Evolutionary conservation across 2,329 filamentous ascomycete species (phyloP).

Genomic region (Allantophomopsis lycopodina): DNA sequence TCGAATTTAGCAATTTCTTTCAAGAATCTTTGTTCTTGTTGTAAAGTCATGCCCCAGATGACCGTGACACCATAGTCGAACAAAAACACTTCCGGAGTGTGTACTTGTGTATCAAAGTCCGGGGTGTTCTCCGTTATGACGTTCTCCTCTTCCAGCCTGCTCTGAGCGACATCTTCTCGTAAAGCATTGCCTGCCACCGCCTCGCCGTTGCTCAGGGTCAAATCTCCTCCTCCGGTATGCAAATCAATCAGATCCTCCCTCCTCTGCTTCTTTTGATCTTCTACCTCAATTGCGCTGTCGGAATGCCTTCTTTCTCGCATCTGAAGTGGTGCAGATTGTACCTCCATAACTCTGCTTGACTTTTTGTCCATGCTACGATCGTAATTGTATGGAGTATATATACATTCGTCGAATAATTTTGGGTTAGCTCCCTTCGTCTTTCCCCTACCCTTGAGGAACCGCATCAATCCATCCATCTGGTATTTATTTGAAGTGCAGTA

Average conservation of each 20-base stretch:
- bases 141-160: constrained; percentile 23
- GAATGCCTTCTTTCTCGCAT: constrained; percentile 57
- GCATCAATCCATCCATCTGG: constrained; percentile 77
- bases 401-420: constrained; percentile 93
- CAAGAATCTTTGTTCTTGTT: constrained; percentile 79
- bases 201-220: constrained; percentile 18
- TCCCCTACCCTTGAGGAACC: constrained; percentile 74
- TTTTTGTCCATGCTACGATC: constrained; percentile 23
- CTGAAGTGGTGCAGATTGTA: constrained; percentile 19
- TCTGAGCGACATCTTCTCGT: constrained; percentile 11
- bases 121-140: constrained; percentile 25
- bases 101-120: constrained; percentile 77
- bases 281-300: constrained; percentile 58
- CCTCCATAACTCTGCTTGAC: constrained; percentile 10
- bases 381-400: constrained; percentile 91
- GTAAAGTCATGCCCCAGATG: constrained; percentile 93
- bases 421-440: constrained; percentile 70
- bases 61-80: constrained; percentile 98
- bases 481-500: constrained; percentile 94
- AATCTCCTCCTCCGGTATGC: constrained; percentile 23
- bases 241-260: constrained; percentile 53
- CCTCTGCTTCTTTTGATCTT: constrained; percentile 38
- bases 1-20: constrained; percentile 94
- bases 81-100: constrained; percentile 88
- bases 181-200: constrained; percentile 7